These are phyloP conservation scores for Penicillium herquei DNA, from an alignment of 495 filamentous ascomycete genomes.

Conservation along the genomic window DNA sequence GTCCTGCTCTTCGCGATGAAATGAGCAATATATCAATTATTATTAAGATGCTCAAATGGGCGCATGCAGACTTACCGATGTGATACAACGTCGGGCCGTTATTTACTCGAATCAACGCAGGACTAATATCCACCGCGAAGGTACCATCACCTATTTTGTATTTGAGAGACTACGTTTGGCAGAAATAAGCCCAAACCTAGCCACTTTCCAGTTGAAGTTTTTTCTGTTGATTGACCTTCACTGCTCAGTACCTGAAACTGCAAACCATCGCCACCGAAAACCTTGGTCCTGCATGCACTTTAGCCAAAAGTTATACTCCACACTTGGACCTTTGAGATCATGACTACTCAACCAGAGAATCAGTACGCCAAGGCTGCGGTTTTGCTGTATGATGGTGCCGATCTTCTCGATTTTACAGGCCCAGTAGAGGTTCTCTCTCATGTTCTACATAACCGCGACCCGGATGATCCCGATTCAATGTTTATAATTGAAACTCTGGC, in stretches of 20 bases:
- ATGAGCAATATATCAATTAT: not conserved
- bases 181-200: not conserved
- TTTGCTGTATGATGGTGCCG: slow-evolving; percentile 45
- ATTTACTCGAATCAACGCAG: slow-evolving; percentile 2
- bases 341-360: slow-evolving; percentile 11
- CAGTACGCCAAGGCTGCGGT: slow-evolving; percentile 35
- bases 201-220: not conserved
- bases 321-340: not conserved
- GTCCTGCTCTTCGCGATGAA: not conserved
- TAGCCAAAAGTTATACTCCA: not conserved
- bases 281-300: not conserved
- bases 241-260: not conserved
- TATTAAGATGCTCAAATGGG: slow-evolving; percentile 4
- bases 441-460: slow-evolving; percentile 31
- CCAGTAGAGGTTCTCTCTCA: slow-evolving; percentile 57
- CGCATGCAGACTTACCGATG: not conserved
- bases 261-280: not conserved
- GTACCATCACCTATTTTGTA: slow-evolving; percentile 2
- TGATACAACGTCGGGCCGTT: slow-evolving; percentile 17
- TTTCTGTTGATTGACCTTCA: not conserved
- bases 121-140: slow-evolving; percentile 12
- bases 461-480: slow-evolving; percentile 24
- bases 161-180: not conserved
- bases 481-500: slow-evolving; percentile 33
- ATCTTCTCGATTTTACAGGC: slow-evolving; percentile 64